Percentiles rank a stretch among this genome's conserved stretches.
Conservation (phyloP, 2,329 filamentous ascomycete genomes). For the Orbilia oligospora region DNA sequence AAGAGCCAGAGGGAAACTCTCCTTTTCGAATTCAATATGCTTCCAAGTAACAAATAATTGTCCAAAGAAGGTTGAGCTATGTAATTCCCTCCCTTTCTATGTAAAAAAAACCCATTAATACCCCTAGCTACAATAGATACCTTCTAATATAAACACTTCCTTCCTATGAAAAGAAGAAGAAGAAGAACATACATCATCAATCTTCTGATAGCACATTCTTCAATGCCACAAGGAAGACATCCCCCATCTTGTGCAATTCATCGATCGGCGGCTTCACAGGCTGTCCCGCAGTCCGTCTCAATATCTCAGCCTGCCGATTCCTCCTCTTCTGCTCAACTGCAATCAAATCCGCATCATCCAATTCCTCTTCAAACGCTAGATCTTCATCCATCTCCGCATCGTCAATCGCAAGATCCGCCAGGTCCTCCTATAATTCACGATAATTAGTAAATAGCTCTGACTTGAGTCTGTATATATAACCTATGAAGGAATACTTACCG, state of each 20-base stretch:
- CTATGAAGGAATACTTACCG: conserved; percentile 69
- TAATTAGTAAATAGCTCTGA: conserved; percentile 59
- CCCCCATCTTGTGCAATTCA: conserved; percentile 84
- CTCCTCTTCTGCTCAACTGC: conserved; percentile 85
- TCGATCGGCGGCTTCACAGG: conserved; percentile 83
- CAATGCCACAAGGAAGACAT: conserved; percentile 85
- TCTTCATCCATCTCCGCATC: conserved; percentile 77
- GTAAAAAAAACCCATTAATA: neutral
- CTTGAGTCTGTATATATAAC: neutral
- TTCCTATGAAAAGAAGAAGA: too few species aligned
- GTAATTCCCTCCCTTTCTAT: neutral
- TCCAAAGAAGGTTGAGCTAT: neutral
- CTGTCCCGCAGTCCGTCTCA: conserved; percentile 85
- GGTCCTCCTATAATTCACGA: conserved; percentile 72
- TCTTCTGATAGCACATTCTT: conserved; percentile 84
- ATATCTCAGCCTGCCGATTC: conserved; percentile 81
- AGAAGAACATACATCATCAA: neutral
- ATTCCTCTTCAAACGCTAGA: conserved; percentile 75
- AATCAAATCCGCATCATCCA: conserved; percentile 88
- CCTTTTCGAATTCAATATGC: neutral
- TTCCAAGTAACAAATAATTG: too few species aligned
- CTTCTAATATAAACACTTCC: neutral
- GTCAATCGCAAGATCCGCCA: conserved; percentile 87
- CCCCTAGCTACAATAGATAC: neutral
- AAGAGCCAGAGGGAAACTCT: neutral